Evolutionary conservation across 495 filamentous ascomycete species (phyloP).

Genomic region (Hypoxylon intermedium): DNA sequence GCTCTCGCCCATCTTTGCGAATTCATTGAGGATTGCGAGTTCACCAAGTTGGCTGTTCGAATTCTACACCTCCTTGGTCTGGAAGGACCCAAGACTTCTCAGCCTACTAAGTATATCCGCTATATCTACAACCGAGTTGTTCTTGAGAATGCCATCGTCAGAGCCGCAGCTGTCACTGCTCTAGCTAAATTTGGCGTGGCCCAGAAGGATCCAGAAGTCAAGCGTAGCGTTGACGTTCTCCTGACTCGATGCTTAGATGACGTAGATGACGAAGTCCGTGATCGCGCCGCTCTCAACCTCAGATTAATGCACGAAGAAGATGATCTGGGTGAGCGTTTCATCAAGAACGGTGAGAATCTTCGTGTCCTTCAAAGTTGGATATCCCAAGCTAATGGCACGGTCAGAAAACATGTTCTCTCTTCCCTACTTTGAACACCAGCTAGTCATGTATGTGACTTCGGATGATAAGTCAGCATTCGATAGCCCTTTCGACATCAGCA

Average conservation of each 20-base stretch:
- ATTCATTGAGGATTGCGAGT: conserved; percentile 99
- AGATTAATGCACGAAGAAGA: conserved; percentile 87
- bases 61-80: conserved; percentile 91
- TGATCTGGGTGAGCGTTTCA: conserved; percentile 80
- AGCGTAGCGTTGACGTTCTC: conserved; percentile 90
- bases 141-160: conserved; percentile 93
- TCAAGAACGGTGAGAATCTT: conserved; percentile 79
- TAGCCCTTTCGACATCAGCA: conserved; percentile 84
- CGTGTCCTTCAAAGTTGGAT: conserved; percentile 35
- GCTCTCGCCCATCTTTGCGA: conserved; percentile 96
- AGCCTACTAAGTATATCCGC: conserved; percentile 97
- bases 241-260: conserved; percentile 95
- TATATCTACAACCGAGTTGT: conserved; percentile 99
- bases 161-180: conserved; percentile 94
- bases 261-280: conserved; percentile 95
- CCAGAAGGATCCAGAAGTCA: conserved; percentile 95
- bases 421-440: conserved; percentile 94
- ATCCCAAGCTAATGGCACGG: conserved; percentile 39
- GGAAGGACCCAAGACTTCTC: conserved; percentile 93
- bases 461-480: conserved; percentile 84
- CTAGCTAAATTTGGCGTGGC: conserved; percentile 97
- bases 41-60: conserved; percentile 95
- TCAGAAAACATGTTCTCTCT: conserved; percentile 87
- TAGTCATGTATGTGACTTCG: conserved; percentile 97
- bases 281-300: conserved; percentile 92